A percentile compares a stretch with the other conserved stretches of the same genome.
These are phyloP conservation scores for Suillus clintonianus DNA, from an alignment of 768 basidiomycete species.

Conservation along the genomic window DNA sequence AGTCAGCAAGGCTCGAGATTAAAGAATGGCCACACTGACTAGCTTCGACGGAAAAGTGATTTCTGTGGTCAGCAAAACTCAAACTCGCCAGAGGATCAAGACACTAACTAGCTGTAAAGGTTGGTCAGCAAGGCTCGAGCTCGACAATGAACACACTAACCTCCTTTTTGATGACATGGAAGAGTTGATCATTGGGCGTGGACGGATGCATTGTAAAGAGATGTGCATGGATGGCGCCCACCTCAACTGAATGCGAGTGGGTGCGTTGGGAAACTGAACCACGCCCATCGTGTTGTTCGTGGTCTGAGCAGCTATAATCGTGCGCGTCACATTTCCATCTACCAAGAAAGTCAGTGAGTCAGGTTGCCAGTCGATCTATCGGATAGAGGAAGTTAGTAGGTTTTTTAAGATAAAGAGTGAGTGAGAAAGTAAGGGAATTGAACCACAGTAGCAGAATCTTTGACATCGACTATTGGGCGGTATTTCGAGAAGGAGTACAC, in stretches of 20 bases:
- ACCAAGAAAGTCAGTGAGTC: slow-evolving; percentile 65
- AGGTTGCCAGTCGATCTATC: slow-evolving; percentile 80
- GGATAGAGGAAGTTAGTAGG: neutral
- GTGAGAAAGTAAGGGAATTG: neutral
- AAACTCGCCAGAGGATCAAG: too few relatives aligned
- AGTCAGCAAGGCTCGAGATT: too few relatives aligned
- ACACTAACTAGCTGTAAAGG: too few relatives aligned
- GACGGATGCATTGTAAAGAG: too few relatives aligned
- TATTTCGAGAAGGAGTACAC: neutral
- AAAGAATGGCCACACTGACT: too few relatives aligned
- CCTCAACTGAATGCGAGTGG: slow-evolving; percentile 81
- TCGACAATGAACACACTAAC: too few relatives aligned
- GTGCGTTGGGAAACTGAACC: slow-evolving; percentile 71
- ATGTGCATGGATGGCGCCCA: too few relatives aligned
- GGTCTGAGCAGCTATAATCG: slow-evolving; percentile 60
- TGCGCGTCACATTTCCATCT: slow-evolving; percentile 73
- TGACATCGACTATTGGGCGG: neutral
- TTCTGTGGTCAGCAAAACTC: too few relatives aligned
- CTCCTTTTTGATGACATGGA: too few relatives aligned
- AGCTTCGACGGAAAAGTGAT: too few relatives aligned
- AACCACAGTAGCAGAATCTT: neutral
- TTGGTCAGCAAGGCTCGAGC: too few relatives aligned
- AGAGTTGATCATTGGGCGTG: too few relatives aligned
- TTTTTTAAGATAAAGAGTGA: neutral
- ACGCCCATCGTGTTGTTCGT: slow-evolving; percentile 53